phyloP scores from a whole-genome alignment of 768 basidiomycete genomes.

The Leccinellum luteum region DNA sequence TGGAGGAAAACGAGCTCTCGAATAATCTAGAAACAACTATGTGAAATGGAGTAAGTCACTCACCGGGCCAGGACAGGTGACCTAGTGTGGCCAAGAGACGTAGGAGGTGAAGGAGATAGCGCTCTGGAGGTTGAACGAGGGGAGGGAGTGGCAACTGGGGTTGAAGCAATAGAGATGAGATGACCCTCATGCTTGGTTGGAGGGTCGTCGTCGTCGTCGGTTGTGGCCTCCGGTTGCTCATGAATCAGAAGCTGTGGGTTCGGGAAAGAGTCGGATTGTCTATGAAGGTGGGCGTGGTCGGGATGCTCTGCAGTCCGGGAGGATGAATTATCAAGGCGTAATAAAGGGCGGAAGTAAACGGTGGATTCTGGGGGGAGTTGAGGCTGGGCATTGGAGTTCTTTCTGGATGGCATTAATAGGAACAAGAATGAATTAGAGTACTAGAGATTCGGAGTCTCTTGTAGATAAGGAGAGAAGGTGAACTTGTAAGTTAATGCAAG shows the following conservation, averaged over 20 bases:
- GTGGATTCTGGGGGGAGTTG: conserved; percentile 20
- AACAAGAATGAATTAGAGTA: conserved; percentile 15
- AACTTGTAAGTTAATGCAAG: conserved; percentile 35
- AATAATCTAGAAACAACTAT: conserved; percentile 7
- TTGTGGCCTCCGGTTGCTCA: conserved; percentile 9
- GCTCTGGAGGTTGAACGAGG: conserved; percentile 11
- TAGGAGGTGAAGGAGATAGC: conserved; percentile 15
- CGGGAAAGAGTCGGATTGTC: conserved; percentile 8
- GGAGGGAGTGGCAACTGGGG: conserved; percentile 8
- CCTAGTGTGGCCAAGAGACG: conserved; percentile 25
- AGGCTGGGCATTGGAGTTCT: conserved; percentile 21
- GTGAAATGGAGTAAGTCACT: conserved; percentile 5
- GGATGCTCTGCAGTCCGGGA: conserved; percentile 17
- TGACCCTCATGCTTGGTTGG: conserved; percentile 30
- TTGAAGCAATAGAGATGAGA: conserved; percentile 15
- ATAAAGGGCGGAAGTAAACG: conserved; percentile 26
- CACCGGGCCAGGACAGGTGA: conserved; percentile 33
- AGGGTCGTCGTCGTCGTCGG: conserved; percentile 21
- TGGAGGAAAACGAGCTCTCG: not conserved
- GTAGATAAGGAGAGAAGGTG: conserved; percentile 21
- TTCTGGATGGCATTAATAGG: conserved; percentile 32
- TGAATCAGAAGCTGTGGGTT: conserved; percentile 8
- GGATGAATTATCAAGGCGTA: conserved; percentile 33
- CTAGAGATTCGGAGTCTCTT: conserved; percentile 9
- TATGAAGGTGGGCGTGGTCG: conserved; percentile 4